A percentile compares a stretch with the other conserved stretches of the same genome.
These are phyloP conservation scores for Aspergillus pseudonomiae DNA, from an alignment of 2,329 filamentous ascomycete genomes.

Conservation along the genomic window DNA sequence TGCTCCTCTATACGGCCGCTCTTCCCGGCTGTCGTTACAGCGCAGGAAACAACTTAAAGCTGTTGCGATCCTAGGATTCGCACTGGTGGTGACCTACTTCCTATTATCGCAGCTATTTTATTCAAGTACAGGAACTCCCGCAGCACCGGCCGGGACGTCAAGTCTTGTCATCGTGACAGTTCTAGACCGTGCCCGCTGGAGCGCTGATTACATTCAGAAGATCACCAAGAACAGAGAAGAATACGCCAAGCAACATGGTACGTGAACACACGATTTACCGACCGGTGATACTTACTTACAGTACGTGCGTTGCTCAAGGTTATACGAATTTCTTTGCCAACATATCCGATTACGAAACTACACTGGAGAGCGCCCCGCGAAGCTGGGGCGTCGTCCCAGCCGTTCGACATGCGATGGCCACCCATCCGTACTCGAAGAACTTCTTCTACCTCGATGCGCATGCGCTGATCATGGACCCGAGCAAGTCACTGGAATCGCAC, in stretches of 20 bases:
- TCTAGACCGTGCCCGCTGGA: conserved; percentile 68
- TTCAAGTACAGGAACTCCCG: conserved; percentile 29
- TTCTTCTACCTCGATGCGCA: conserved; percentile 88
- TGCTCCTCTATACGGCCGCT: conserved; percentile 68
- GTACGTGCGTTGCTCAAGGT: conserved; percentile 55
- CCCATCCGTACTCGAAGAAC: conserved; percentile 74
- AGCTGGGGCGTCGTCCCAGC: conserved; percentile 74
- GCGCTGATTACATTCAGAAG: conserved; percentile 68
- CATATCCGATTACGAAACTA: conserved; percentile 68
- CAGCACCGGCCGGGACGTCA: conserved; percentile 41
- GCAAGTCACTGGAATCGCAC: conserved; percentile 68
- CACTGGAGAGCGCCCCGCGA: conserved; percentile 44
- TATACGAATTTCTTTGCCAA: conserved; percentile 84
- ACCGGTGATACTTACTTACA: background rate
- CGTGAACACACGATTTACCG: conserved; percentile 24
- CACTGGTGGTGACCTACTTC: conserved; percentile 63
- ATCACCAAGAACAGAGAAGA: conserved; percentile 80
- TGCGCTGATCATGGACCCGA: conserved; percentile 84
- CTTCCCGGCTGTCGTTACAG: conserved; percentile 40
- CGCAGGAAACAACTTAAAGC: conserved; percentile 67
- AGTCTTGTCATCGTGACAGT: conserved; percentile 80
- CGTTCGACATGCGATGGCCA: conserved; percentile 82
- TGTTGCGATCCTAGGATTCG: conserved; percentile 58
- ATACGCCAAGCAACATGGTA: conserved; percentile 87
- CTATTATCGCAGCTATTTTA: conserved; percentile 54